Evolutionary conservation across 2,329 filamentous ascomycete species (phyloP), one percentile per base, ranked within the genome.

Genomic region (Talaromyces islandicus): DNA sequence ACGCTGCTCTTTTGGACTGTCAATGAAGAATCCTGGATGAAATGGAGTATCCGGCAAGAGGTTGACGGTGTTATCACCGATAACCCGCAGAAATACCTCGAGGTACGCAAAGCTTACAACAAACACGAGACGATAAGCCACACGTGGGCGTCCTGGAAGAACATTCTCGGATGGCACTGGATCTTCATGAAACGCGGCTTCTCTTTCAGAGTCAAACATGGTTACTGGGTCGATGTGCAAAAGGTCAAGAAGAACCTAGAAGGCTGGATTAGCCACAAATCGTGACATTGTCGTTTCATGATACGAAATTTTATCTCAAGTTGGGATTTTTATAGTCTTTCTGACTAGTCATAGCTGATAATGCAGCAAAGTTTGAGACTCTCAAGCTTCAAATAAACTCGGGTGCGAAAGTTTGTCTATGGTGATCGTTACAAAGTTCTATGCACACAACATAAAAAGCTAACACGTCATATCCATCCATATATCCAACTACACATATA

Each of bases 21-120:
- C 56, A 96, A 97, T 71, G 83, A 88, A 12, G 83, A 85, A 64
- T 79, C 81, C 55, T 84, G 86, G 75, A 97, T 97, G 92, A 82
- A 86, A 67, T 96, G 91, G 91, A 83, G 85, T 64, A 85, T 96
- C 35, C 74, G 80, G 32, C 77, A 83, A 53, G 72, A 73, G 4
- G 77, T 95, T 1, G 90, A 96, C 66, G 92, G 91, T 0, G 88
- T 96, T 4, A 87, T 96, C 57, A 96, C 92, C 0, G 92, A 97
- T 69, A 87, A 96, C 65, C 90, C 90, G 1, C 83, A 83, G 70
- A 52, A 35, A 30, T 56, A 43, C 51, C 25, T 60, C 3, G 30
- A 46, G 25, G 46, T 60, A 5, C 58, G 56, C 53, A 38, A 61
- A 21, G 50, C 17, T 41, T 61, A 59, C 17, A 29, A 59, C 35